Evolutionary conservation across 1,284 basidiomycete species (phyloP).

Genomic region (Trametes versicolor): DNA sequence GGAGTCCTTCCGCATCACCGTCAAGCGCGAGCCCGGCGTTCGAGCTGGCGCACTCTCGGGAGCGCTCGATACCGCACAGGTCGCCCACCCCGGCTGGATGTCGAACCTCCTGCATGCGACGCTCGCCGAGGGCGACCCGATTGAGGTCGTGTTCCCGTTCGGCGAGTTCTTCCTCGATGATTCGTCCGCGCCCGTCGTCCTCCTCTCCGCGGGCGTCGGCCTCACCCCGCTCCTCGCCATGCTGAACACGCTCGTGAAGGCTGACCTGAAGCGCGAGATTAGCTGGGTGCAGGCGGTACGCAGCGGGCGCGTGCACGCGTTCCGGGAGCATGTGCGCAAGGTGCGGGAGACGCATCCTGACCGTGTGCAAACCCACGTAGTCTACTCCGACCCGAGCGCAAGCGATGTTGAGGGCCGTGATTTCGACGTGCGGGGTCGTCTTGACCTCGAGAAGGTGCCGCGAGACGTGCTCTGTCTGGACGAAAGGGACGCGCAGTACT

Average conservation of each 20-base stretch:
- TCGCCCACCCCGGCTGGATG: conserved; percentile 31
- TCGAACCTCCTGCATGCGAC: conserved; percentile 40
- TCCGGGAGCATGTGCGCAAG: conserved; percentile 32
- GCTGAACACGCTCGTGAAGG: conserved; percentile 38
- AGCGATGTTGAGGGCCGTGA: conserved; percentile 30
- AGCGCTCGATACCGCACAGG: conserved; percentile 21
- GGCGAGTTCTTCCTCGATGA: conserved; percentile 44
- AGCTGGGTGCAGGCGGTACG: conserved; percentile 41
- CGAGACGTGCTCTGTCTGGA: conserved; percentile 29
- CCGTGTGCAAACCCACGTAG: conserved; percentile 28
- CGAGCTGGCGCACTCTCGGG: conserved; percentile 2
- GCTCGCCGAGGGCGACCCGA: conserved; percentile 35
- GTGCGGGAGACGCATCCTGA: conserved; percentile 26
- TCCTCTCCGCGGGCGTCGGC: conserved; percentile 42
- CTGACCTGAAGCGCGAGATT: conserved; percentile 24
- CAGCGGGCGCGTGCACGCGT: conserved; percentile 33
- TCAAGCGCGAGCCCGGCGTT: too few relatives aligned
- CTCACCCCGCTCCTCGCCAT: conserved; percentile 40
- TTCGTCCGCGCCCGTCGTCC: conserved; percentile 36
- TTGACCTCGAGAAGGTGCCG: conserved; percentile 31
- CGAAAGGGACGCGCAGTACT: conserved; percentile 37
- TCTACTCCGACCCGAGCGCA: conserved; percentile 34
- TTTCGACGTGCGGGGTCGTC: conserved; percentile 34
- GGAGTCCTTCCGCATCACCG: too few relatives aligned
- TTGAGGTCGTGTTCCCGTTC: conserved; percentile 39